Conservation (phyloP, 2,329 filamentous ascomycete species). For the Gyromitra esculenta region DNA sequence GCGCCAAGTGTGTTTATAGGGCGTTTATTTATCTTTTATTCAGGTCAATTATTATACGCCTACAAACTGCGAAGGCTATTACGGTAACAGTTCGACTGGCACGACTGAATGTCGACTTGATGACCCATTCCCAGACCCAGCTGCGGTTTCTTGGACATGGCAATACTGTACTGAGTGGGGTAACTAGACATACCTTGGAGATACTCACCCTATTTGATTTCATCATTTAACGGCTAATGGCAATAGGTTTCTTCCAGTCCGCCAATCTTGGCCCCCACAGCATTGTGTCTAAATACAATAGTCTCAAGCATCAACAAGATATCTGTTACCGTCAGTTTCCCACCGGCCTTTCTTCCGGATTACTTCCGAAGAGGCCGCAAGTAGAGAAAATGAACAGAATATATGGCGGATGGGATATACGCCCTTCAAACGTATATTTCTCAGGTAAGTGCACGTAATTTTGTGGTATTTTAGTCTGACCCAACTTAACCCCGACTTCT, state of each 20-base stretch:
- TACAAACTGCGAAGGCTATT: constrained; percentile 48
- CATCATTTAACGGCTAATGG: not conserved
- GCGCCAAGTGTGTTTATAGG: constrained; percentile 26
- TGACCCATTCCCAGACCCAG: constrained; percentile 24
- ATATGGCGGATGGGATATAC: constrained; percentile 66
- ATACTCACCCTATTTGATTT: not conserved
- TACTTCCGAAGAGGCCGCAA: constrained; percentile 62
- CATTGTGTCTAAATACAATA: constrained; percentile 64
- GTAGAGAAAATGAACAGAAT: constrained; percentile 61
- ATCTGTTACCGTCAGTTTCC: constrained; percentile 66
- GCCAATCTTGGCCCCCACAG: constrained; percentile 64
- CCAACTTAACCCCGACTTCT: not conserved
- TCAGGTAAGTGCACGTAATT: constrained; percentile 20
- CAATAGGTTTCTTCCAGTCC: constrained; percentile 62
- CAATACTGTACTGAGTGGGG: constrained; percentile 66
- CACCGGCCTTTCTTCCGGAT: constrained; percentile 59
- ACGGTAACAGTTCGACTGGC: constrained; percentile 35
- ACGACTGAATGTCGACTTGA: constrained; percentile 49
- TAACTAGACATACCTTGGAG: not conserved
- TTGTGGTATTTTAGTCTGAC: no score
- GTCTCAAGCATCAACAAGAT: constrained; percentile 62
- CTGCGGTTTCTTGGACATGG: constrained; percentile 49
- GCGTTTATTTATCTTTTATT: not conserved
- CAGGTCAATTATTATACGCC: constrained; percentile 49
- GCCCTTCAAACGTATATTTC: constrained; percentile 66